Percentiles rank a stretch among this genome's conserved stretches.
phyloP scores from a whole-genome alignment of 768 basidiomycete species.

The Amanita subjunquillea region DNA sequence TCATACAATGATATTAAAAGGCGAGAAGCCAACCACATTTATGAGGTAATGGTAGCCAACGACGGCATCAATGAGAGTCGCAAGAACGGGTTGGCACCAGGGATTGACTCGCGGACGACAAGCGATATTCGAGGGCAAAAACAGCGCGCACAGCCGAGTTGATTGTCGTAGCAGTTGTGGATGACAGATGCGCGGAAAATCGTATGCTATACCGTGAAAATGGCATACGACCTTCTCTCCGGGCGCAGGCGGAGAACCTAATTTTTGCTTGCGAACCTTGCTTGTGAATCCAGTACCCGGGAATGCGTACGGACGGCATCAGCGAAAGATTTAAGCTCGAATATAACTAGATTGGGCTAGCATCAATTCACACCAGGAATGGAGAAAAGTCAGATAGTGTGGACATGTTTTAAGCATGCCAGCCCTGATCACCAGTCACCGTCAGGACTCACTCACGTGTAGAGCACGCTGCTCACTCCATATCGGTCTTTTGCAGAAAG shows the following conservation, averaged over 20 bases:
- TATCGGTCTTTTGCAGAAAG: neutral
- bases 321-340: slow-evolving; percentile 29
- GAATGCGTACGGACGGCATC: slow-evolving; percentile 31
- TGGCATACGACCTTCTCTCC: neutral
- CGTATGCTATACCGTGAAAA: neutral
- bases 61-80: too few relatives aligned
- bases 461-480: neutral
- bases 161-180: too few relatives aligned
- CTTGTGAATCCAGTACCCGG: slow-evolving; percentile 47
- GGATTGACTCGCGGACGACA: too few relatives aligned
- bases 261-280: neutral
- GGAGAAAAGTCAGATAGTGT: neutral
- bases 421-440: too few relatives aligned
- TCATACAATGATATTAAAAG: too few relatives aligned
- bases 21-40: too few relatives aligned
- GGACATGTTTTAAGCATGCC: neutral
- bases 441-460: too few relatives aligned
- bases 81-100: too few relatives aligned
- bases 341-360: slow-evolving; percentile 24
- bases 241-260: neutral
- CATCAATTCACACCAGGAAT: neutral
- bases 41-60: too few relatives aligned
- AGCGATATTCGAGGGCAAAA: too few relatives aligned
- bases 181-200: neutral
- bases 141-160: too few relatives aligned